Evolutionary conservation across 495 filamentous ascomycete species (phyloP).

Genomic region (Penicillium diatomitis): DNA sequence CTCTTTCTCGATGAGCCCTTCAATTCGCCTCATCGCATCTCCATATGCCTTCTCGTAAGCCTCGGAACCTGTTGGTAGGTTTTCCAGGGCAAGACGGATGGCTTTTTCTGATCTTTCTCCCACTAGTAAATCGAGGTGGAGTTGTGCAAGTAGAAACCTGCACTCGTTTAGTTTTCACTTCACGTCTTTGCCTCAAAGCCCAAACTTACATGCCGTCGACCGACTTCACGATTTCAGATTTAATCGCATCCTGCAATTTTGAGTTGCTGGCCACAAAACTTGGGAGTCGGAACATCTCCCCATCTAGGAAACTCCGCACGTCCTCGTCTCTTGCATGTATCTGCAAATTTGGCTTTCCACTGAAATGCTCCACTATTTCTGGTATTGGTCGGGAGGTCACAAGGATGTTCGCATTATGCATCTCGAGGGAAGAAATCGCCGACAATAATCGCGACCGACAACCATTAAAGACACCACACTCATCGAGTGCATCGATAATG

Average conservation of each 20-base stretch:
- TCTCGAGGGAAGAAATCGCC: neutral
- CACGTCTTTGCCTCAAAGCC: neutral
- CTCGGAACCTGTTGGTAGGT: neutral
- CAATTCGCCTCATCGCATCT: conserved; percentile 15
- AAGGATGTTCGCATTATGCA: neutral
- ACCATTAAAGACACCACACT: neutral
- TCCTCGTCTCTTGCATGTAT: neutral
- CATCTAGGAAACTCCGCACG: neutral
- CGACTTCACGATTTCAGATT: neutral
- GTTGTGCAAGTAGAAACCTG: conserved; percentile 1
- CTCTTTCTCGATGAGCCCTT: conserved; percentile 20
- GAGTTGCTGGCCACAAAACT: neutral
- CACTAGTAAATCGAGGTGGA: neutral
- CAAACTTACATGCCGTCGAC: neutral
- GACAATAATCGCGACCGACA: neutral
- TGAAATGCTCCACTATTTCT: neutral
- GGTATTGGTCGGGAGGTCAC: neutral
- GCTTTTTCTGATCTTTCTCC: neutral
- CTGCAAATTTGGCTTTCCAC: neutral
- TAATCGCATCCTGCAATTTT: neutral
- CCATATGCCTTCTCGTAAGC: conserved; percentile 12
- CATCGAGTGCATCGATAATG: neutral
- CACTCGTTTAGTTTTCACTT: neutral
- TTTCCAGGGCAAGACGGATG: neutral
- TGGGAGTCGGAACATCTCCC: neutral